Percentiles rank a stretch among this genome's conserved stretches.
phyloP scores from a whole-genome alignment of 2,329 filamentous ascomycete species.

The Clarireedia sp. region DNA sequence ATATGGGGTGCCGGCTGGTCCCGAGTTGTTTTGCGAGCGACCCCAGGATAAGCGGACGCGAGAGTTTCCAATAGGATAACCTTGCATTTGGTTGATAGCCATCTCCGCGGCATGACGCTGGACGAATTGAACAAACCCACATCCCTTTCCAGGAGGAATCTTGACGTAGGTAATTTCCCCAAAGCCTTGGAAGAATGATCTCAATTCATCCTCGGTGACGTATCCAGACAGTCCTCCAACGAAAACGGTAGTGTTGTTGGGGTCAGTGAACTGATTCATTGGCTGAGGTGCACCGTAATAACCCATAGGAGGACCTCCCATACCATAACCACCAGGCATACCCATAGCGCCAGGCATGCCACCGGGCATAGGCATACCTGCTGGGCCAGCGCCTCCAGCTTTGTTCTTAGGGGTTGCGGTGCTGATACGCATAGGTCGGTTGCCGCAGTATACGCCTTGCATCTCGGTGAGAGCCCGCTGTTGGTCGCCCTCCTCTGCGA shows the following conservation, averaged over 20 bases:
- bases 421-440: conserved; percentile 96
- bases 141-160: conserved; percentile 98
- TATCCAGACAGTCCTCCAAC: conserved; percentile 96
- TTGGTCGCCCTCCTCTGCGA: conserved; percentile 91
- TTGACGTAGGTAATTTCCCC: conserved; percentile 99
- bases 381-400: conserved; percentile 44
- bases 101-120: conserved; percentile 98
- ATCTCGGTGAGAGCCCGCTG: conserved; percentile 94
- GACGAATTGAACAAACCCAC: conserved; percentile 97
- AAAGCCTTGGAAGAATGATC: conserved; percentile 99
- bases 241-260: conserved; percentile 99
- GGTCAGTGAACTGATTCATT: conserved; percentile 99
- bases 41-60: conserved; percentile 97
- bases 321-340: conserved; percentile 53
- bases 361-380: conserved; percentile 39
- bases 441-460: conserved; percentile 99
- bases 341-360: conserved; percentile 42
- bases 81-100: conserved; percentile 99
- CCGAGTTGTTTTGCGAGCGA: conserved; percentile 97
- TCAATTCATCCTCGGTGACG: conserved; percentile 98
- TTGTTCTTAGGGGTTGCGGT: conserved; percentile 97
- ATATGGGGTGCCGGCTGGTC: conserved; percentile 90
- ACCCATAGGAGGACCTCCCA: conserved; percentile 54
- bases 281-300: conserved; percentile 64
- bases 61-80: conserved; percentile 97